Evolutionary conservation across 1,139 yeast genomes (phyloP).

Genomic region (Yamadazyma trypodendri): DNA sequence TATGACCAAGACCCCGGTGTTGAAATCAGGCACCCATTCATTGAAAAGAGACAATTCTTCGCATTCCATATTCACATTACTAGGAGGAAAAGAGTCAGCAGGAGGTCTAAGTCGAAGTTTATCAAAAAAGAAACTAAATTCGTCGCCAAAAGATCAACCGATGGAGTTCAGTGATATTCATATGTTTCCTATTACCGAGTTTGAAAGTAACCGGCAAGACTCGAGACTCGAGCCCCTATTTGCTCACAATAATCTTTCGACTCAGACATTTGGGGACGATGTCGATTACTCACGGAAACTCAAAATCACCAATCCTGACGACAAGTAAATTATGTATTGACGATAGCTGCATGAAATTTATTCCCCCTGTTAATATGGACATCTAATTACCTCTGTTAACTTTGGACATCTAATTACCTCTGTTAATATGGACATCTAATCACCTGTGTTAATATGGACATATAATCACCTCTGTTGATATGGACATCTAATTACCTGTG

Average conservation of each 20-base stretch:
- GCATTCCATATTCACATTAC: conserved; percentile 34
- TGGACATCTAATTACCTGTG: too few relatives aligned
- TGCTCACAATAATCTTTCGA: conserved; percentile 54
- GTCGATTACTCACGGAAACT: conserved; percentile 70
- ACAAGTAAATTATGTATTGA: not conserved
- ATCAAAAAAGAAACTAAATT: conserved; percentile 31
- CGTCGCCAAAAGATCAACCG: conserved; percentile 11
- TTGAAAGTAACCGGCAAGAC: conserved; percentile 52
- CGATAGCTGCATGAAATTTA: conserved; percentile 1
- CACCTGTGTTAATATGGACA: too few relatives aligned
- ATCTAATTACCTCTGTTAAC: too few relatives aligned
- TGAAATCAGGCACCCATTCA: conserved; percentile 16
- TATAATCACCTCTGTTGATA: too few relatives aligned
- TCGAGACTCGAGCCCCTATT: conserved; percentile 47
- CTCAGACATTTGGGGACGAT: conserved; percentile 69
- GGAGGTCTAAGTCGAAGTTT: conserved; percentile 31
- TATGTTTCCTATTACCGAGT: conserved; percentile 50
- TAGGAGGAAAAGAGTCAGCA: conserved; percentile 22
- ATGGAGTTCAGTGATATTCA: conserved; percentile 15
- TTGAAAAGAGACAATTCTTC: conserved; percentile 33
- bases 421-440: too few relatives aligned
- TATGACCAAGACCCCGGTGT: conserved; percentile 13
- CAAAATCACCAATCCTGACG: conserved; percentile 65
- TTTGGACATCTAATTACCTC: too few relatives aligned
- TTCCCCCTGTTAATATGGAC: too few relatives aligned